Conservation (phyloP, 73 alveolate genomes). For the Symbiodinium natans region DNA sequence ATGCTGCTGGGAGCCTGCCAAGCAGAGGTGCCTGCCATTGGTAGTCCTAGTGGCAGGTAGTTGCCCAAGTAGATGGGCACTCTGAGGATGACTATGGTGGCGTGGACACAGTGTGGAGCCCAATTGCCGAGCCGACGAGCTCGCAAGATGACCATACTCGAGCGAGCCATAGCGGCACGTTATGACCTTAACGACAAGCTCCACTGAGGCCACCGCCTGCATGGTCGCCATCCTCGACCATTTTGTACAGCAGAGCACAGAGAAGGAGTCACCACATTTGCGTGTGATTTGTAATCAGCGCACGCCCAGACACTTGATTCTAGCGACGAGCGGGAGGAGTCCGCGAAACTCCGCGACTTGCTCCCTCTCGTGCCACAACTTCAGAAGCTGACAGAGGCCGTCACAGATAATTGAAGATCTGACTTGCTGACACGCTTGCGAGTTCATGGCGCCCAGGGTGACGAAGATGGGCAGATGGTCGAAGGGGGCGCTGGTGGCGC, state of each 20-base stretch:
- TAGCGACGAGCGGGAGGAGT: neutral
- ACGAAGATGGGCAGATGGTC: constrained; percentile 53
- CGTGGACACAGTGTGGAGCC: neutral
- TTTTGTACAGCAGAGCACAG: constrained; percentile 49
- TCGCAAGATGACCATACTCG: no score
- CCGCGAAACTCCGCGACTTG: constrained; percentile 11
- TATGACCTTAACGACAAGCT: no score
- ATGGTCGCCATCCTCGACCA: constrained; percentile 63
- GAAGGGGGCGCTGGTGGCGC: constrained; percentile 77
- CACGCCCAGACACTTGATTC: neutral
- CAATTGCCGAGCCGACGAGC: no score
- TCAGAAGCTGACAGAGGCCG: constrained; percentile 39
- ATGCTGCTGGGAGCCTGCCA: constrained; percentile 11
- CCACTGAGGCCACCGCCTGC: constrained; percentile 47
- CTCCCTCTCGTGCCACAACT: constrained; percentile 25
- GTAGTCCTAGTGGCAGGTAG: neutral
- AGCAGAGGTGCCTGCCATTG: neutral
- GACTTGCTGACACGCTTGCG: neutral
- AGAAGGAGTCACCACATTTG: neutral
- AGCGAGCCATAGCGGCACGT: no score
- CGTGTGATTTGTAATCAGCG: no score
- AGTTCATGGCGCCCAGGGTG: constrained; percentile 11
- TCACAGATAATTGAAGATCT: neutral
- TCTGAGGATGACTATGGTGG: neutral
- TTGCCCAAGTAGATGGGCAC: neutral